Evolutionary conservation across 2,329 filamentous ascomycete genomes (phyloP).

Genomic region (Fusarium albosuccineum): DNA sequence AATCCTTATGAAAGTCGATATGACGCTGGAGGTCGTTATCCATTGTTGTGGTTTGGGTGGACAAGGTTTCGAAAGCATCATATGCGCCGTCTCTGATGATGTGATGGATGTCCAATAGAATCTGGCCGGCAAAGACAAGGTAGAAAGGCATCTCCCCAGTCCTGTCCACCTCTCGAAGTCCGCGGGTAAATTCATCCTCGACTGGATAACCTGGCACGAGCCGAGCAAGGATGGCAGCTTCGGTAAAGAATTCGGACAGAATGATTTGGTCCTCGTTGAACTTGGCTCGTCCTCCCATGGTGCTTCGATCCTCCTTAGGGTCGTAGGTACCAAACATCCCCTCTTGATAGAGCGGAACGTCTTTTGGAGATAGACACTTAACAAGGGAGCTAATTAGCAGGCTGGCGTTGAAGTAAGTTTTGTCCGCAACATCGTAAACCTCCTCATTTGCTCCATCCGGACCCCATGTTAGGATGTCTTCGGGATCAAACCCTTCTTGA

Average conservation of each 20-base stretch:
- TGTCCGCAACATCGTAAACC: background rate
- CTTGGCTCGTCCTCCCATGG: background rate
- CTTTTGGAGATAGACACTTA: background rate
- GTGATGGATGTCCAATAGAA: background rate
- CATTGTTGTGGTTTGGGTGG: background rate
- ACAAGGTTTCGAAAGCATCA: background rate
- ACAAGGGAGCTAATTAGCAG: background rate
- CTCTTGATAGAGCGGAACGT: background rate
- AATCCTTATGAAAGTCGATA: background rate
- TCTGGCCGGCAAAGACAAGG: background rate
- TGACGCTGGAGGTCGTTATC: background rate
- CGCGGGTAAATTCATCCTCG: background rate
- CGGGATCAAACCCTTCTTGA: background rate
- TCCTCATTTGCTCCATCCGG: background rate
- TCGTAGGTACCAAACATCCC: background rate
- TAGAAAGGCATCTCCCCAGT: background rate
- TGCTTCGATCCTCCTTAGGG: background rate
- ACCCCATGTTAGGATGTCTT: background rate
- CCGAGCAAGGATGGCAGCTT: background rate
- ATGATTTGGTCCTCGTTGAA: background rate
- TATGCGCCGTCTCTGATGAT: background rate
- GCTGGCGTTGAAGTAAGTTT: background rate
- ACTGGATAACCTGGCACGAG: background rate
- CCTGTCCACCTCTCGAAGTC: background rate
- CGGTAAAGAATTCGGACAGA: background rate